Conservation (phyloP, 2,329 filamentous ascomycete species). For the Trichoderma gracile region DNA sequence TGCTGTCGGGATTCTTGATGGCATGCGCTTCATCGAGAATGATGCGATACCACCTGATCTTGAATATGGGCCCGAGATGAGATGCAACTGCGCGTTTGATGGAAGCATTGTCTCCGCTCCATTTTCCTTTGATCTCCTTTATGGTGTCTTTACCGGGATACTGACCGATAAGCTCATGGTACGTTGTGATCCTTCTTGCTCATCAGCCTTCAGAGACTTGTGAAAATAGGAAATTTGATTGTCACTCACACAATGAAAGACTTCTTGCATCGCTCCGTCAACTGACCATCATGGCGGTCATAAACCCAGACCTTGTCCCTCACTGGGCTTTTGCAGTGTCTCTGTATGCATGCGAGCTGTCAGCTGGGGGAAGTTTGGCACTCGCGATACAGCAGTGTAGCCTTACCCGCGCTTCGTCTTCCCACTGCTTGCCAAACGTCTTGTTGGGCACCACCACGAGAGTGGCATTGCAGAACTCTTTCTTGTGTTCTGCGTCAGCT, state of each 20-base stretch:
- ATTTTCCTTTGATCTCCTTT: not conserved
- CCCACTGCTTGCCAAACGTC: conserved; percentile 36
- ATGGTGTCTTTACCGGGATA: conserved; percentile 13
- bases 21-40: conserved; percentile 59
- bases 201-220: not conserved
- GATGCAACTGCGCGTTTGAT: conserved; percentile 43
- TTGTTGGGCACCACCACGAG: conserved; percentile 38
- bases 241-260: conserved; percentile 19
- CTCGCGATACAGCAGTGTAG: too few relatives aligned
- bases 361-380: too few relatives aligned
- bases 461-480: conserved; percentile 40
- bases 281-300: not conserved
- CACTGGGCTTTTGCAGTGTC: not conserved
- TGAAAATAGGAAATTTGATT: too few relatives aligned
- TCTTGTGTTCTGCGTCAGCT: conserved; percentile 38
- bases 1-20: conserved; percentile 51
- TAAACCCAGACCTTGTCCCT: not conserved
- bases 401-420: not conserved
- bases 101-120: conserved; percentile 1
- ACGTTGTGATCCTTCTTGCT: conserved; percentile 34
- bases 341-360: not conserved
- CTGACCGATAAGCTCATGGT: conserved; percentile 32
- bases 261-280: not conserved
- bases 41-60: conserved; percentile 50
- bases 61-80: conserved; percentile 25